Base-by-base conservation (phyloP, 2,329 filamentous ascomycete genomes). In the Aspergillus chevalieri region DNA sequence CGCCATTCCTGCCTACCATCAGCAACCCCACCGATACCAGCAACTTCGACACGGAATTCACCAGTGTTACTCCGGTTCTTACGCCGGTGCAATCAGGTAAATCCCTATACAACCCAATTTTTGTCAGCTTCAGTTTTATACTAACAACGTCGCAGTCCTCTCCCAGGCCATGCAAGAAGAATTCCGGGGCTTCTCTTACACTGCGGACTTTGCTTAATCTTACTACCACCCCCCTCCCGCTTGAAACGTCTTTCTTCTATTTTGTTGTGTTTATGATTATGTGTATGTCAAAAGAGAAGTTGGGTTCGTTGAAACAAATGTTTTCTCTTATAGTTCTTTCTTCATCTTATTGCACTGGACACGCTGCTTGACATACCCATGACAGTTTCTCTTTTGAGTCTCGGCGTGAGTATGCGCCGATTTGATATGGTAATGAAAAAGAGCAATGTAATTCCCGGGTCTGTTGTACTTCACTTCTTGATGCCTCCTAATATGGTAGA, bases 121-220 rank as follows among this genome's bases (percentile, higher is more conserved):
- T 43, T 54, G 1, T 24, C 15, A 6, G 5, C 22, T 48, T 46
- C 30, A 30, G 47, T 46, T 38, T 54, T 50, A 59, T 49, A 58
- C 53, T 54, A 54, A 53, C 49, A 44, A 22, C 49, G 43, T 43
- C 6, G 14, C 59, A 95, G 93, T 98, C 42, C 80, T 98, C 56
- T 95, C 92, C 24, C 93, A 97, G 77, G 89, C 90, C 41, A 97
- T 97, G 91, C 93, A 98, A 75, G 93, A 98, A 76, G 91, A 98
- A 70, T 98, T 98, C 86, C 84, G 93, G 52, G 93, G 93, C 58
- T 98, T 98, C 77, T 97, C 92, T 22, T 98, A 98, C 74, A 93
- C 89, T 47, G 88, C 89, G 52, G 90, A 95, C 70, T 94, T 94
- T 73, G 86, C 86, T 54, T 91, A 70, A 77, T 61, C 44, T 21